phyloP scores from a whole-genome alignment of 2,329 filamentous ascomycete genomes.

The Myriosclerotinia curreyana region DNA sequence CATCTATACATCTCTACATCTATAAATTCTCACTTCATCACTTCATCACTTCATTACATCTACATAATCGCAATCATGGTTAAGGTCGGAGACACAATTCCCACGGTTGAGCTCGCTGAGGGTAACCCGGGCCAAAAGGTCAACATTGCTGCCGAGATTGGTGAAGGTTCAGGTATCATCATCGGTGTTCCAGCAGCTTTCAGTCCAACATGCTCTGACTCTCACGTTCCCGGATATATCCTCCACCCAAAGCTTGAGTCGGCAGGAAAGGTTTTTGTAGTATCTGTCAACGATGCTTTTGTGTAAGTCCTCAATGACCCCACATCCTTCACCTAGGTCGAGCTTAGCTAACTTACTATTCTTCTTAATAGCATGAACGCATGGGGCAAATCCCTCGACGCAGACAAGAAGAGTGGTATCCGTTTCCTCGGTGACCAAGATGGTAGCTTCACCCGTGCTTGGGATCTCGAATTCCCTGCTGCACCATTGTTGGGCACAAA shows the following conservation, averaged over 20 bases:
- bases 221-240: conserved; percentile 84
- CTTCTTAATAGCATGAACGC: conserved; percentile 70
- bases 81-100: conserved; percentile 75
- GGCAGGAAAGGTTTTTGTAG: conserved; percentile 81
- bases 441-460: conserved; percentile 74
- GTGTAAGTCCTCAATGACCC: conserved; percentile 57
- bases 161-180: conserved; percentile 70
- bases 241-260: conserved; percentile 72
- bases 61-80: conserved; percentile 43
- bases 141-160: conserved; percentile 71
- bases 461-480: conserved; percentile 80
- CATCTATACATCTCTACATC: background rate
- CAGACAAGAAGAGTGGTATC: conserved; percentile 68
- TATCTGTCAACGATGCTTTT: conserved; percentile 91
- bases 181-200: conserved; percentile 83
- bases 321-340: background rate
- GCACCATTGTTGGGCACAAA: conserved; percentile 75
- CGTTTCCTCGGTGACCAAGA: conserved; percentile 84
- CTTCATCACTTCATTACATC: background rate
- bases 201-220: conserved; percentile 62
- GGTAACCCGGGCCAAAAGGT: conserved; percentile 85
- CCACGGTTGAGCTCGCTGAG: conserved; percentile 74
- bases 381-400: conserved; percentile 76
- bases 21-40: background rate
- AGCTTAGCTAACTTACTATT: background rate